Conservation (phyloP, 495 filamentous ascomycete genomes). For the Usnea hakonensis region DNA sequence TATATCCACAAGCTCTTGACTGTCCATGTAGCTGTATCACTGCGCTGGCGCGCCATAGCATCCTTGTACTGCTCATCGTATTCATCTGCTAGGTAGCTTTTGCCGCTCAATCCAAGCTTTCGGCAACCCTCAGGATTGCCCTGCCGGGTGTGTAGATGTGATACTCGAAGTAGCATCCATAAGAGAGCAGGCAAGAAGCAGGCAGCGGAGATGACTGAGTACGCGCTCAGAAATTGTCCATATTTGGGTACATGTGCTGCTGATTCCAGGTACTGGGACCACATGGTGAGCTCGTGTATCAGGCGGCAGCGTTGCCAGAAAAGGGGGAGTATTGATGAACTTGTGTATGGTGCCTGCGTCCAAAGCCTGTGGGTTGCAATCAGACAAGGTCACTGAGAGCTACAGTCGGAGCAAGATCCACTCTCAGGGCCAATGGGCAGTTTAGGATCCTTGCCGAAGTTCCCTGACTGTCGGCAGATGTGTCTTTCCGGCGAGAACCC, state of each 20-base stretch:
- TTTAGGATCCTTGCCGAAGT: not conserved
- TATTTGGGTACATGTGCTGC: not conserved
- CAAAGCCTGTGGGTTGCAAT: not conserved
- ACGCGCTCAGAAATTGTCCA: not conserved
- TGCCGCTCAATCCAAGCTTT: constrained; percentile 37
- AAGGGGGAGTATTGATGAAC: not conserved
- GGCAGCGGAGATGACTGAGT: not conserved
- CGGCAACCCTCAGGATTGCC: constrained; percentile 20
- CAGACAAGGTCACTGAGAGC: not conserved
- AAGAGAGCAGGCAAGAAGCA: constrained; percentile 14
- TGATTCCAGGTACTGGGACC: not conserved
- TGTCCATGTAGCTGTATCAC: constrained; percentile 33
- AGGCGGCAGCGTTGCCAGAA: not conserved
- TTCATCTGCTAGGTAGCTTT: constrained; percentile 33
- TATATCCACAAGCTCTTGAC: constrained; percentile 81
- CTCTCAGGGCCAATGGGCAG: not conserved
- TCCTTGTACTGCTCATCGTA: constrained; percentile 24
- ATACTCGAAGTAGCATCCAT: not conserved
- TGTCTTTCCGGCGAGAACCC: not conserved
- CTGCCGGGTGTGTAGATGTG: not conserved
- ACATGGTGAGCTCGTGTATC: not conserved
- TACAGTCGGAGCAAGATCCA: not conserved
- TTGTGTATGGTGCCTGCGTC: too few relatives aligned
- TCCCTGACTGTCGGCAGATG: not conserved
- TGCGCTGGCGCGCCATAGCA: not conserved